phyloP scores from a whole-genome alignment of 2,329 filamentous ascomycete species.

The Hymenoscyphus fraxineus region DNA sequence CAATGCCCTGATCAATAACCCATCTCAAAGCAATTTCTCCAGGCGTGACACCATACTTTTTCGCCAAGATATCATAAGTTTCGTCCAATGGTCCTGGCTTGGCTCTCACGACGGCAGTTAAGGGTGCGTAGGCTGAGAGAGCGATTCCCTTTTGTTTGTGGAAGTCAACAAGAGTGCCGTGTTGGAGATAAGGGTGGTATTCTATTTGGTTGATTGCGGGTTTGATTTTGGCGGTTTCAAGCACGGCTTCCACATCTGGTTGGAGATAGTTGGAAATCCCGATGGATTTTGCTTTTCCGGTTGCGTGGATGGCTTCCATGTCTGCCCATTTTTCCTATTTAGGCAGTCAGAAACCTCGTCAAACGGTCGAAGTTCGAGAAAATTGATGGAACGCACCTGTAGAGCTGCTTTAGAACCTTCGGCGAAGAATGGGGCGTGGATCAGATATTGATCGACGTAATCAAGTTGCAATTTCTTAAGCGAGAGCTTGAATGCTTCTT shows the following conservation, averaged over 20 bases:
- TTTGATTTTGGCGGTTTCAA: constrained; percentile 55
- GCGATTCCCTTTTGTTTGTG: constrained; percentile 55
- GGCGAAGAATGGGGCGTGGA: constrained; percentile 56
- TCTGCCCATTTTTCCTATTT: constrained; percentile 49
- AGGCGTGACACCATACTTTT: constrained; percentile 55
- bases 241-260: constrained; percentile 51
- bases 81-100: constrained; percentile 51
- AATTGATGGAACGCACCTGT: constrained; percentile 37
- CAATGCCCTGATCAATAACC: constrained; percentile 55
- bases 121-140: constrained; percentile 51
- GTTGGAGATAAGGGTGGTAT: constrained; percentile 72
- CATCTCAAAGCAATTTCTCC: constrained; percentile 57
- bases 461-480: constrained; percentile 64
- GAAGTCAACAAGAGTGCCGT: constrained; percentile 48
- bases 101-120: constrained; percentile 49
- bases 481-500: constrained; percentile 51
- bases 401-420: constrained; percentile 44
- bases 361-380: neutral
- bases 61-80: constrained; percentile 47
- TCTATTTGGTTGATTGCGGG: constrained; percentile 80
- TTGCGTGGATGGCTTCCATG: constrained; percentile 62
- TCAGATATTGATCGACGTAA: constrained; percentile 69
- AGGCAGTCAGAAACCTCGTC: neutral
- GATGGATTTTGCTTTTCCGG: constrained; percentile 64
- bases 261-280: constrained; percentile 73